phyloP scores from a whole-genome alignment of 768 basidiomycete genomes.

The Naganishia friedmannii region DNA sequence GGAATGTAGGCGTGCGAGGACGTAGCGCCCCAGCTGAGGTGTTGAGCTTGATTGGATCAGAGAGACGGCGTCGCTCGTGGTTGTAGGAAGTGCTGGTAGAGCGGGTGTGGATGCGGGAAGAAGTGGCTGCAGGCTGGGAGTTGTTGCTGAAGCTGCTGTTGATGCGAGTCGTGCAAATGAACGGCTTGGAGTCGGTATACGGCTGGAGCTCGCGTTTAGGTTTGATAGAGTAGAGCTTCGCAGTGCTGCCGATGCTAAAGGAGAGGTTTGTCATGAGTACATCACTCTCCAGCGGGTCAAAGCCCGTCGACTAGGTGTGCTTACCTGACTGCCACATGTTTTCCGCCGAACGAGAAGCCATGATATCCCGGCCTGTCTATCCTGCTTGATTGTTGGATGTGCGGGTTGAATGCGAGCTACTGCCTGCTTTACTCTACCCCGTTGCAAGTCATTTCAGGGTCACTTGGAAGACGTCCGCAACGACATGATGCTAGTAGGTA shows the following conservation, averaged over 20 bases:
- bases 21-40: slow-evolving; percentile 72
- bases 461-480: neutral
- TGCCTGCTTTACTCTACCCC: neutral
- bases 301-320: neutral
- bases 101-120: slow-evolving; percentile 32
- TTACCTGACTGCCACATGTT: slow-evolving; percentile 19
- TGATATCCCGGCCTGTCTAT: neutral
- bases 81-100: slow-evolving; percentile 41
- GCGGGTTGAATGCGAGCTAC: neutral
- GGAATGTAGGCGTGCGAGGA: slow-evolving; percentile 82
- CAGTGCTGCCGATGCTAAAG: neutral
- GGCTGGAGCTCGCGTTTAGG: neutral
- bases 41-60: slow-evolving; percentile 73
- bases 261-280: neutral
- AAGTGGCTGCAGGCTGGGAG: slow-evolving; percentile 24
- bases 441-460: neutral
- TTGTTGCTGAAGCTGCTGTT: slow-evolving; percentile 10
- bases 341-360: slow-evolving; percentile 15
- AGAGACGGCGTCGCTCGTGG: slow-evolving; percentile 61
- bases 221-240: neutral
- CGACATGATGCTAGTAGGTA: neutral
- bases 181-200: neutral
- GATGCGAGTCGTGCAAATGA: slow-evolving; percentile 3
- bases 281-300: neutral
- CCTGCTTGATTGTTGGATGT: neutral